Evolutionary conservation across 1,139 yeast species (phyloP).

Genomic region (Chernovozyma aurita): DNA sequence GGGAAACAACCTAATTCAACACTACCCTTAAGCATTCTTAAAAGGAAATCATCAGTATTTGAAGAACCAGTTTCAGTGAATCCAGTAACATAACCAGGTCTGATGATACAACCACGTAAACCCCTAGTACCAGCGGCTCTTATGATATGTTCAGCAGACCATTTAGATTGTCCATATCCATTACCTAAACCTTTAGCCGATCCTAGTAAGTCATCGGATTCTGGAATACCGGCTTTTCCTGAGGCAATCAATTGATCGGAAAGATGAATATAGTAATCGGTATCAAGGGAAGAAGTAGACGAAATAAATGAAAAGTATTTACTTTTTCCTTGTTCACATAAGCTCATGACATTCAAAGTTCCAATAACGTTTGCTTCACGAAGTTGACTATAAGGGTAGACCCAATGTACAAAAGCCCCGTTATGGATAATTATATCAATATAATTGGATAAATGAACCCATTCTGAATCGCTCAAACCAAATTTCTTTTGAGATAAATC

Average conservation of each 20-base stretch:
- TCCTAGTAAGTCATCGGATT: conserved; percentile 77
- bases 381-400: conserved; percentile 84
- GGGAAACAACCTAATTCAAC: conserved; percentile 84
- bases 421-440: conserved; percentile 89
- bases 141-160: conserved; percentile 92
- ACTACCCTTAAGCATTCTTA: conserved; percentile 92
- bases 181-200: conserved; percentile 77
- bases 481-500: conserved; percentile 69
- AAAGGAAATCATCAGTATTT: conserved; percentile 92
- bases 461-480: conserved; percentile 57
- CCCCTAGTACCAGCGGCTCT: conserved; percentile 87
- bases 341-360: conserved; percentile 75
- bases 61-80: conserved; percentile 78
- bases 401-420: conserved; percentile 99
- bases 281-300: conserved; percentile 89
- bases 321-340: conserved; percentile 78
- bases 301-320: conserved; percentile 90
- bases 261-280: conserved; percentile 69
- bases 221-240: conserved; percentile 73
- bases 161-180: conserved; percentile 96
- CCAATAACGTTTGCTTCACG: conserved; percentile 93
- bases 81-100: conserved; percentile 97
- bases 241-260: conserved; percentile 65
- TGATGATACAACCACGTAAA: conserved; percentile 77
- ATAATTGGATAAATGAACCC: conserved; percentile 52